Evolutionary conservation across 2,329 filamentous ascomycete species (phyloP), one percentile per base, ranked within the genome.

Genomic region (Chaetomium strumarium): DNA sequence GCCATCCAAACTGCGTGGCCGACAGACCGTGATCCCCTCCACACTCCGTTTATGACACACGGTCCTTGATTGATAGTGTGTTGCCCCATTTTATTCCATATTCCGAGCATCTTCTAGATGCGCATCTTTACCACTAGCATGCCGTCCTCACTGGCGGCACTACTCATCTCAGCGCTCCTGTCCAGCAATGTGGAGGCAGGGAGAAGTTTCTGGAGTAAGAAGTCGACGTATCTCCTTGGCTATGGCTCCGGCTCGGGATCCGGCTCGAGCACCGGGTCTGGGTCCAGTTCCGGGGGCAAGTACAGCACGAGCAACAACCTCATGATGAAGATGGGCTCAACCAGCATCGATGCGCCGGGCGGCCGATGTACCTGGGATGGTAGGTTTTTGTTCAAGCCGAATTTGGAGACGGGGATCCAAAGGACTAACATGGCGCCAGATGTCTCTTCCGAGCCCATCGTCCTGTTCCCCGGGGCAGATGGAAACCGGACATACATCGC

Each of bases 401-500:
- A n/a, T n/a, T n/a, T n/a, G n/a, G n/a, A n/a, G 2, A 8, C 31
- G 16, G 9, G 11, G 9, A 13, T 11, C 14, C 39, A 17, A 31
- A n/a, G 17, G n/a, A n/a, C 51, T 45, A 41, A 46, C 53, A 24
- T 3, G n/a, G 46, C 19, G 9, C 2, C 39, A 60, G 58, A 60
- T 19, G 24, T 58, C 14, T 42, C 52, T n/a, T 36, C 34, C 1
- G 52, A 53, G 13, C 56, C 58, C 19, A 51, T 58, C 42, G 42
- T 60, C 30, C 43, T 51, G 9, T 57, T 47, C 37, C 49, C 54
- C 19, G 30, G 46, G 19, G 56, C 55, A 16, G 34, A 51, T 10
- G n/a, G 12, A 20, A 60, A 58, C 49, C 45, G 31, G 36, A 60
- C 58, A n/a, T 60, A 58, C 51, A 40, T 59, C 24, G 53, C 58